Evolutionary conservation across 2,329 filamentous ascomycete genomes (phyloP).

Genomic region (Scorias spongiosa): DNA sequence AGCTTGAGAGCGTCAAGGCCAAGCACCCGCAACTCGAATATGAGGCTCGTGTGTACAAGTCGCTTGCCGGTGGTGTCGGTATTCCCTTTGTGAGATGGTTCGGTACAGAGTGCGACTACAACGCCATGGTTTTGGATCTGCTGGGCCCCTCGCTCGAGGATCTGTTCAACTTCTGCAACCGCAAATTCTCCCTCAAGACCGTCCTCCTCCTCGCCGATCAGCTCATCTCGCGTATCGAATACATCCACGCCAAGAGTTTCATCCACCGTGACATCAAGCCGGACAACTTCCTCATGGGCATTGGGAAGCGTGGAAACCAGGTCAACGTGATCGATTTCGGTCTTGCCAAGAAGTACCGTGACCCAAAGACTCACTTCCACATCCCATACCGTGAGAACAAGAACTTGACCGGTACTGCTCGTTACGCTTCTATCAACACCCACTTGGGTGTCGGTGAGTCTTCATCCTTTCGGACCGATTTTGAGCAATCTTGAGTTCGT

Average conservation of each 20-base stretch:
- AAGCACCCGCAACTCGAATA: slow-evolving; percentile 99
- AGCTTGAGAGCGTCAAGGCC: slow-evolving; percentile 97
- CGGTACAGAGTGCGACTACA: slow-evolving; percentile 98
- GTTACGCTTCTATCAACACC: slow-evolving; percentile 98
- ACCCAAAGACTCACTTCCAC: slow-evolving; percentile 99
- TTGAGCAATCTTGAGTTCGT: background rate
- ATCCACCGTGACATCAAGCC: slow-evolving; percentile 99
- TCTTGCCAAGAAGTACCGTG: slow-evolving; percentile 98
- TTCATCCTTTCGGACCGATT: background rate
- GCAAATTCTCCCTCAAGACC: slow-evolving; percentile 98
- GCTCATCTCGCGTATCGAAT: slow-evolving; percentile 97
- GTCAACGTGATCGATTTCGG: slow-evolving; percentile 99
- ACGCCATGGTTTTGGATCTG: slow-evolving; percentile 97
- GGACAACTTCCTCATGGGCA: slow-evolving; percentile 99
- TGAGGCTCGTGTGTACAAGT: slow-evolving; percentile 85
- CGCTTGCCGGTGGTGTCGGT: slow-evolving; percentile 85
- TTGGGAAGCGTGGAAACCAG: slow-evolving; percentile 97
- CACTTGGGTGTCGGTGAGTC: slow-evolving; percentile 77
- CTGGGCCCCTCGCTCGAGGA: slow-evolving; percentile 93
- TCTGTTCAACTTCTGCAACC: slow-evolving; percentile 99
- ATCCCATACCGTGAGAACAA: slow-evolving; percentile 99
- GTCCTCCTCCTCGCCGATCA: slow-evolving; percentile 93
- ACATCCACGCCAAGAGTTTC: slow-evolving; percentile 98
- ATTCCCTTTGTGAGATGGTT: slow-evolving; percentile 99
- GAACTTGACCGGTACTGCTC: slow-evolving; percentile 96